Evolutionary conservation across 257 asterid genomes (phyloP).

Genomic region (Plantago major): DNA sequence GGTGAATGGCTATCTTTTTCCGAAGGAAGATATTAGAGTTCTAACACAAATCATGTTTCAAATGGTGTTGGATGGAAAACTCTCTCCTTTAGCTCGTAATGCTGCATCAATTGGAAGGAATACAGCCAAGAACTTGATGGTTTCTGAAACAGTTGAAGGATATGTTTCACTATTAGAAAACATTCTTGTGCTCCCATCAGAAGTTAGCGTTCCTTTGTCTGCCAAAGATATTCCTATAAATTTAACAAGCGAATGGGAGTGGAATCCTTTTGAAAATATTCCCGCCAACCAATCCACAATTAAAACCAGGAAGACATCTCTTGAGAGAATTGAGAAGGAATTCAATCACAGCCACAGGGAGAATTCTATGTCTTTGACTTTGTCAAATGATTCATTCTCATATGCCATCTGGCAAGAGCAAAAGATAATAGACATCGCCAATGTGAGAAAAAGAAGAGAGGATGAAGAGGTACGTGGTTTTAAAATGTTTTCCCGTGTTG

Average conservation of each 20-base stretch:
- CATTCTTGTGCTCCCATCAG: constrained; percentile 72
- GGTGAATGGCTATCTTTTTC: constrained; percentile 74
- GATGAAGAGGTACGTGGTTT: constrained; percentile 65
- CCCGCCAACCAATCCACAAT: constrained; percentile 23
- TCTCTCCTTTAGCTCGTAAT: constrained; percentile 56
- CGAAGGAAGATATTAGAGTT: constrained; percentile 43
- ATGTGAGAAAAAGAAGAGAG: constrained; percentile 65
- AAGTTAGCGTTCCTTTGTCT: constrained; percentile 48
- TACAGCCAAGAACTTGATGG: constrained; percentile 75
- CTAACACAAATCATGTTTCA: constrained; percentile 54
- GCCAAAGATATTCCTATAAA: constrained; percentile 45
- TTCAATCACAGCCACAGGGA: constrained; percentile 45
- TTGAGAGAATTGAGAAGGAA: constrained; percentile 51
- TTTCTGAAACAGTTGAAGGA: constrained; percentile 69
- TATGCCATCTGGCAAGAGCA: constrained; percentile 84
- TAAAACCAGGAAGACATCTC: constrained; percentile 19
- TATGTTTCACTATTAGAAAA: constrained; percentile 70
- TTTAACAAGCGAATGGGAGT: constrained; percentile 66
- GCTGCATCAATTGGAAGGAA: constrained; percentile 61
- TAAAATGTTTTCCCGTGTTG: constrained; percentile 17
- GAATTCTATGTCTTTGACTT: constrained; percentile 24
- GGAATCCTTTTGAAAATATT: constrained; percentile 56
- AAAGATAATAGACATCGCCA: constrained; percentile 45
- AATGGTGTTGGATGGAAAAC: constrained; percentile 67
- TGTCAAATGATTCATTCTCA: constrained; percentile 42